A percentile compares a stretch with the other conserved stretches of the same genome.
These are phyloP conservation scores for Candida krabiensis DNA, from an alignment of 805 yeast species.

Conservation along the genomic window DNA sequence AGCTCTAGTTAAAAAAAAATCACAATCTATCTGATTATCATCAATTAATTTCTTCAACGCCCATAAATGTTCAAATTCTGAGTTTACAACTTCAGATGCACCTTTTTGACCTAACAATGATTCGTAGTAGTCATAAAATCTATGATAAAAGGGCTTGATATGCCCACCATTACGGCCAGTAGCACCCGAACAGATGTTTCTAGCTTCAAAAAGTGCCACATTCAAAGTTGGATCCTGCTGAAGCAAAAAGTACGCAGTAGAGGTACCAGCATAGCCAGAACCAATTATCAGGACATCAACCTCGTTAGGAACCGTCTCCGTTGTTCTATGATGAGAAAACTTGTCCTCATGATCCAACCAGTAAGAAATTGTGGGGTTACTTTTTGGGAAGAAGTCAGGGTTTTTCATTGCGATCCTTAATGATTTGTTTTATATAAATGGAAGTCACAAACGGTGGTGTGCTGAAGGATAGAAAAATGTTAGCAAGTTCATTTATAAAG, in stretches of 20 bases:
- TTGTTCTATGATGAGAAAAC: slow-evolving; percentile 18
- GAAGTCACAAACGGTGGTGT: no score
- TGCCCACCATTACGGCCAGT: slow-evolving; percentile 53
- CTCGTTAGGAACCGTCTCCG: slow-evolving; percentile 32
- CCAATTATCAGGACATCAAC: slow-evolving; percentile 44
- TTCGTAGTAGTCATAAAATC: slow-evolving; percentile 16
- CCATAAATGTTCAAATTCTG: slow-evolving; percentile 35
- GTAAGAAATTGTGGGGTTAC: slow-evolving; percentile 20
- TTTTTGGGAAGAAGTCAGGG: no score
- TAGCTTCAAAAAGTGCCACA: slow-evolving; percentile 17
- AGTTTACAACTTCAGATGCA: slow-evolving; percentile 37
- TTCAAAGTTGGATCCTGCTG: slow-evolving; percentile 21
- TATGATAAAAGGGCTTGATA: slow-evolving; percentile 35
- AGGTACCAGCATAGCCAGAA: slow-evolving; percentile 45
- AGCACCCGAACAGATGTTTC: slow-evolving; percentile 40
- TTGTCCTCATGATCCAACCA: slow-evolving; percentile 17
- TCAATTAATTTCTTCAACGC: slow-evolving; percentile 33
- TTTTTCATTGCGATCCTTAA: no score
- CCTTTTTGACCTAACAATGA: slow-evolving; percentile 21
- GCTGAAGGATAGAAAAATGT: no score
- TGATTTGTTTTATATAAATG: no score
- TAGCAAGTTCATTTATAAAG: no score
- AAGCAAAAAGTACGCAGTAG: slow-evolving; percentile 36
- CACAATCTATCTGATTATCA: slow-evolving; percentile 38
- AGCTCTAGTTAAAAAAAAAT: slow-evolving; percentile 34